phyloP scores from a whole-genome alignment of 441 rosid species.

The Populus hybrid region DNA sequence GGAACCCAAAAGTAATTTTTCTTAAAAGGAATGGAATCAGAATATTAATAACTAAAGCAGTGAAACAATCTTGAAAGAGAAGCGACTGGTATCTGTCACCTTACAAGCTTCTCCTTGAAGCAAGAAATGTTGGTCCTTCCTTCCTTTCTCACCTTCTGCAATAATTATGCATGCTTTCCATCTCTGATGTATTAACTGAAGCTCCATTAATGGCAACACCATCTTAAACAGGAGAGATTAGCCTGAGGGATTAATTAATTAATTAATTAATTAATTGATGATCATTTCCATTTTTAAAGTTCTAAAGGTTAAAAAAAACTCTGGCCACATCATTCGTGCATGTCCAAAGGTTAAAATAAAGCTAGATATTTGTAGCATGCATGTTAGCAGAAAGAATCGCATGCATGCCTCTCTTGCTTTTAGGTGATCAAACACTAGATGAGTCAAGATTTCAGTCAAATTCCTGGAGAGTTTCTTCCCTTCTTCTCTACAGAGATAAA shows the following conservation, averaged over 20 bases:
- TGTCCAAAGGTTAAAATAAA: too few relatives aligned
- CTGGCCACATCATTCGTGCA: too few relatives aligned
- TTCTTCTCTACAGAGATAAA: too few relatives aligned
- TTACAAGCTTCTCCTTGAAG: slow-evolving; percentile 34
- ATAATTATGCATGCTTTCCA: background rate
- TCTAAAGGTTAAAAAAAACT: background rate
- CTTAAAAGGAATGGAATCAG: too few relatives aligned
- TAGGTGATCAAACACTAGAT: too few relatives aligned
- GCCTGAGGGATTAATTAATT: background rate
- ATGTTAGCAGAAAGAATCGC: too few relatives aligned
- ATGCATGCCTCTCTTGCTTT: background rate
- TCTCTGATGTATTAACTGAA: too few relatives aligned
- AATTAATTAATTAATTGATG: too few relatives aligned
- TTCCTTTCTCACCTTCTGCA: background rate
- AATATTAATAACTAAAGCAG: too few relatives aligned
- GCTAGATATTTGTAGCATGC: background rate
- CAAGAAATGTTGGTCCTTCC: slow-evolving; percentile 46
- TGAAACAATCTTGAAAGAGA: slow-evolving; percentile 9
- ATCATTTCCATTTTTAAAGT: too few relatives aligned
- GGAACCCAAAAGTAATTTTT: slow-evolving; percentile 5
- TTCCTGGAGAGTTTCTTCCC: too few relatives aligned
- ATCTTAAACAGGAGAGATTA: background rate
- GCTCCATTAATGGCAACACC: background rate
- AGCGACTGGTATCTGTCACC: slow-evolving; percentile 1
- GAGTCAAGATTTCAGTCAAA: too few relatives aligned